phyloP scores from a whole-genome alignment of 2,329 filamentous ascomycete genomes.

The Epichloe baconii region DNA sequence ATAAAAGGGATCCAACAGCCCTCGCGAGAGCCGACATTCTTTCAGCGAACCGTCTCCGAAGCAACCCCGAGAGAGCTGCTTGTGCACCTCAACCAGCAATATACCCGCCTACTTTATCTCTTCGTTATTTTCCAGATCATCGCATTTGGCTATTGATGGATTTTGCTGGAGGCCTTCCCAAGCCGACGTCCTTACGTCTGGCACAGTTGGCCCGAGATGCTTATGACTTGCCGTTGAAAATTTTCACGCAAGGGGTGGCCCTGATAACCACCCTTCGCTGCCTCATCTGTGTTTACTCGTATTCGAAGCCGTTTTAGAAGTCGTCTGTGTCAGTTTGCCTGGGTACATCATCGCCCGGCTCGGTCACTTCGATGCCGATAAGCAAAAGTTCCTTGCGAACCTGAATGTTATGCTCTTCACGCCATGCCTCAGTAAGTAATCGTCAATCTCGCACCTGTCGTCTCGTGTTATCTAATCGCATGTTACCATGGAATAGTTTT shows the following conservation, averaged over 20 bases:
- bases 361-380: constrained; percentile 89
- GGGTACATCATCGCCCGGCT: constrained; percentile 84
- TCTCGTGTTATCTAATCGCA: background rate
- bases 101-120: background rate
- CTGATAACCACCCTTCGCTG: constrained; percentile 50
- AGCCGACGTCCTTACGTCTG: constrained; percentile 33
- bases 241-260: constrained; percentile 23
- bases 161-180: constrained; percentile 24
- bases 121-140: background rate
- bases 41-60: background rate
- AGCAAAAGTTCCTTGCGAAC: constrained; percentile 94
- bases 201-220: constrained; percentile 23
- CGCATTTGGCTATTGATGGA: constrained; percentile 16
- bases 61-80: background rate
- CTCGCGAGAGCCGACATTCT: background rate
- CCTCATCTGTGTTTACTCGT: constrained; percentile 65
- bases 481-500: constrained; percentile 50
- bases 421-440: constrained; percentile 72
- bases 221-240: constrained; percentile 29
- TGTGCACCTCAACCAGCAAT: background rate
- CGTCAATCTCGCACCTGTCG: background rate
- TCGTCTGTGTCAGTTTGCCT: constrained; percentile 86
- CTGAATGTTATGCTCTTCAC: constrained; percentile 95
- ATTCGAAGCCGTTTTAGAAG: constrained; percentile 88
- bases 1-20: background rate